Evolutionary conservation across 495 filamentous ascomycete genomes (phyloP).

Genomic region (Penicillium bialowiezense): DNA sequence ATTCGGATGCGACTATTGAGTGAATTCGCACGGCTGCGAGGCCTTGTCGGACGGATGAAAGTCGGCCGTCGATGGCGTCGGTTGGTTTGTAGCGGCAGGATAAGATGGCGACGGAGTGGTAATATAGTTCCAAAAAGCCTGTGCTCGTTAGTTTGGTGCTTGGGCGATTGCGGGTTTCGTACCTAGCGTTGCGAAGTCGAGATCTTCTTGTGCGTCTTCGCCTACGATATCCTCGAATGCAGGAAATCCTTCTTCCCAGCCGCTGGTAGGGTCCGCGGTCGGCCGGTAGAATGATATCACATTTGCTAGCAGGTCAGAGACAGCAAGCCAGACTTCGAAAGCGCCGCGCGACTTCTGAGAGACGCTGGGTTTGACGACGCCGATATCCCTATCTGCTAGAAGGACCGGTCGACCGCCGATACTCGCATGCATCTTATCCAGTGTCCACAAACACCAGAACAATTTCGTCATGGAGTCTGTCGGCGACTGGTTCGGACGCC

Average conservation of each 20-base stretch:
- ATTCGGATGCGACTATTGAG: conserved; percentile 55
- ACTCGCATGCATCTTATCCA: conserved; percentile 63
- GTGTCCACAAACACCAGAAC: conserved; percentile 66
- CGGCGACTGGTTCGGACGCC: conserved; percentile 34
- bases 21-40: conserved; percentile 64
- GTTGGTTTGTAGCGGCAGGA: conserved; percentile 47
- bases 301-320: conserved; percentile 55
- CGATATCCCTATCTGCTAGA: conserved; percentile 64
- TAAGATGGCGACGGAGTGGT: conserved; percentile 67
- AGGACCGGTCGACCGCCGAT: conserved; percentile 64
- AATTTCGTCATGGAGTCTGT: conserved; percentile 46
- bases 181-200: conserved; percentile 33
- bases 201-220: conserved; percentile 27
- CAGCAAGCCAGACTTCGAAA: conserved; percentile 52
- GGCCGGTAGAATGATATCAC: conserved; percentile 70
- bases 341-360: conserved; percentile 21
- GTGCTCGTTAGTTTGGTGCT: not conserved
- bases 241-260: conserved; percentile 57
- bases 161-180: not conserved
- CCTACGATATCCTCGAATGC: conserved; percentile 69
- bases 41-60: conserved; percentile 59
- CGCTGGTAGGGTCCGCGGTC: conserved; percentile 38
- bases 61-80: conserved; percentile 29
- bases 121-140: conserved; percentile 66
- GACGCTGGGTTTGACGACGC: conserved; percentile 31